Base-by-base conservation (phyloP, 495 filamentous ascomycete species). In the Aspergillus baeticus region DNA sequence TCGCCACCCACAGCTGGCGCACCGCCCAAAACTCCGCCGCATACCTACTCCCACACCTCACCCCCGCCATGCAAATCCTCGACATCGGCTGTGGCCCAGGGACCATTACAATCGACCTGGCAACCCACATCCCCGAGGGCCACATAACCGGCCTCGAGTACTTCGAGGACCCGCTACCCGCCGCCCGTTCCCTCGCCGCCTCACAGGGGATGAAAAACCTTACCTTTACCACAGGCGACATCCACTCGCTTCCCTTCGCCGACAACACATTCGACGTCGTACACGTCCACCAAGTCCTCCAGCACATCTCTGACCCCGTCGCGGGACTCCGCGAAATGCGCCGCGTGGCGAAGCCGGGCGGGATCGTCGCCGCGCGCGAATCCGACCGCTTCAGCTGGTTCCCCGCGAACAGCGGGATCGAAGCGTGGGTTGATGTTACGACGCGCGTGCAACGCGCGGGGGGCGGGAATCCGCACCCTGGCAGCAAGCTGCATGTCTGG, bases 181-280 rank as follows among this genome's bases (percentile, higher is more conserved):
- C 64, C 10, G 80, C 79, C 7, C 73, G 70, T 11, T 55, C 55
- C 15, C 63, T 72, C 38, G 76, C 75, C 3, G 47, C 60, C 3
- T 64, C 73, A 17, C 62, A 68, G n/a, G 70, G 71, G 2, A 18
- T 84, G 17, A 65, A 65, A 6, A 83, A 81, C 51, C 63, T 81
- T 47, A 60, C 45, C 0, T 86, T 85, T 58, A 63, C 58, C 17
- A 64, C 73, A 0, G 82, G 75, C 29, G 75, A 86, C 56, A 73
- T 80, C 39, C 64, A 72, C 63, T 44, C 63, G 65, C 63, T 76
- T 5, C 60, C 72, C 2, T 84, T 77, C 54, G 43, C 60, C 10
- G 80, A 84, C 44, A 64, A 69, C 33, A 71, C 66, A 0, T 88
- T 87, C 58, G 85, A 88, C 62, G 54, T 87, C 4, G 81, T 87